phyloP scores from a whole-genome alignment of 2,329 filamentous ascomycete species.

The Ophiostoma australiae region DNA sequence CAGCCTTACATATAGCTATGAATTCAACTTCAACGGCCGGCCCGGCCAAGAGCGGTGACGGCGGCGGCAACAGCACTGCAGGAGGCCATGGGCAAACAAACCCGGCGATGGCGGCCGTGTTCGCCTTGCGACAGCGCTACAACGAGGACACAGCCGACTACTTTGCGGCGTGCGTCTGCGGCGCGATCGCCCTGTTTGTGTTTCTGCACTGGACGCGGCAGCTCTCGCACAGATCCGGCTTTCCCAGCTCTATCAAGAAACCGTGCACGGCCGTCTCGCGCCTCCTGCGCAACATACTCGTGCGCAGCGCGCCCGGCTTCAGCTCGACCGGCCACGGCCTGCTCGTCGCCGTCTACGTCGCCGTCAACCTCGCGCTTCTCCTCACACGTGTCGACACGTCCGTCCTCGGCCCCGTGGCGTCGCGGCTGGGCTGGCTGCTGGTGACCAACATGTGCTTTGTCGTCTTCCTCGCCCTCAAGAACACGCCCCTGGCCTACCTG shows the following conservation, averaged over 20 bases:
- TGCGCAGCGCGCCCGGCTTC: slow-evolving; percentile 34
- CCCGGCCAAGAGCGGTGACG: neutral
- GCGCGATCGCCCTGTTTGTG: neutral
- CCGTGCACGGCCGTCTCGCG: neutral
- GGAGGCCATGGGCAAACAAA: neutral
- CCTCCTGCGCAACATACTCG: slow-evolving; percentile 30
- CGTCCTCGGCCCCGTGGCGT: neutral
- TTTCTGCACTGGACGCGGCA: slow-evolving; percentile 9
- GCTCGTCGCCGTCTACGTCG: slow-evolving; percentile 33
- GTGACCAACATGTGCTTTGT: neutral
- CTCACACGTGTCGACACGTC: slow-evolving; percentile 32
- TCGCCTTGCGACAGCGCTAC: neutral
- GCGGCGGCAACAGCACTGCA: neutral
- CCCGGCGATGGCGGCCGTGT: neutral
- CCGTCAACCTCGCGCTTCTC: slow-evolving; percentile 32
- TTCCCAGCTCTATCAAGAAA: neutral
- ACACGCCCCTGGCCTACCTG: slow-evolving; percentile 50
- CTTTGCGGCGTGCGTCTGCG: neutral
- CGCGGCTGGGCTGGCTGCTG: neutral
- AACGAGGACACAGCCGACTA: neutral
- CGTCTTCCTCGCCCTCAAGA: neutral
- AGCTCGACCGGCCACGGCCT: slow-evolving; percentile 35
- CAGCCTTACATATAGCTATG: neutral
- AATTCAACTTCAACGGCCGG: neutral
- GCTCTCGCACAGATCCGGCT: neutral